Base-by-base conservation (phyloP, 2,329 filamentous ascomycete species). In the Cryphonectria parasitica region DNA sequence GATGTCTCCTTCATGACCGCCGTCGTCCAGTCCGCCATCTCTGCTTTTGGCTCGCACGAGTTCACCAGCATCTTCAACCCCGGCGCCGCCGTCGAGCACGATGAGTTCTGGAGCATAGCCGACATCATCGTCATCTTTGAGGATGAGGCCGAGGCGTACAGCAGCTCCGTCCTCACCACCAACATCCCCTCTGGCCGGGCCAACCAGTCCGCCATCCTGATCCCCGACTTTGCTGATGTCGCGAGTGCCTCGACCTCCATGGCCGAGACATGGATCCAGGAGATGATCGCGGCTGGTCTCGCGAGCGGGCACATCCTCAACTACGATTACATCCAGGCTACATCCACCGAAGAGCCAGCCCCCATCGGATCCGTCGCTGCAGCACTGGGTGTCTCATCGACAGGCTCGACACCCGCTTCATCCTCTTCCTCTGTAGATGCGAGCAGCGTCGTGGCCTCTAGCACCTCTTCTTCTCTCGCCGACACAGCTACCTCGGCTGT, bases 61-160 rank as follows among this genome's bases (percentile, higher is more conserved):
- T 69, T 66, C 69, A 64, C 49, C 54, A 69, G 56, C 34, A 69
- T 71, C n/a, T 62, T 69, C 66, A 71, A 71, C 66, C 69, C 66
- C 17, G 69, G 69, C 25, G n/a, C 43, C 22, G 39, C 43, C 43
- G 62, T 68, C n/a, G 6, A 63, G 52, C 45, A 66, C 13, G 36
- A 39, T 36, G 66, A 69, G n/a, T 65, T 71, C 36, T 66, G 68
- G 54, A 31, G 25, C n/a, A 25, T 61, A 1, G 67, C 67, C 3
- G 63, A 71, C 45, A 60, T 64, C 45, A 64, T 41, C 31, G 69
- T 71, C 28, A 43, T 69, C 4, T 71, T 66, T 25, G 66, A 71
- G 63, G n/a, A 49, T 49, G 67, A 63, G 31, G 69, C 66, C 41
- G 65, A 56, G 5, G 39, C 22, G 15, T 71, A 71, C 63, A 45